Conservation (phyloP, 129 eudicot genomes). For the Pittosporum tobira region DNA sequence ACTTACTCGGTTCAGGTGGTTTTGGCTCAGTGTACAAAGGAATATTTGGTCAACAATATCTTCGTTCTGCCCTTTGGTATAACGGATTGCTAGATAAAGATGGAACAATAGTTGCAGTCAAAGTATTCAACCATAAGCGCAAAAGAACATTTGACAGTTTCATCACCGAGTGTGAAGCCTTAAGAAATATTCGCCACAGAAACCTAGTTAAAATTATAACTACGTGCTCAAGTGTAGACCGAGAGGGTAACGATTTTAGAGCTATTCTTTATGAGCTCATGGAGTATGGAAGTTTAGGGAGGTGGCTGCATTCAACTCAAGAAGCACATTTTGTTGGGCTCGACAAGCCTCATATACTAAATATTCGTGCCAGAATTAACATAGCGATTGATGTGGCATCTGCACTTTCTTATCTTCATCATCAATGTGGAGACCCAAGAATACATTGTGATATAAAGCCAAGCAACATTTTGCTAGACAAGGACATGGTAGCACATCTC, state of each 20-base stretch:
- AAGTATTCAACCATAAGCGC: slow-evolving; percentile 39
- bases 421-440: slow-evolving; percentile 23
- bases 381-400: slow-evolving; percentile 37
- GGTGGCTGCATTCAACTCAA: slow-evolving; percentile 28
- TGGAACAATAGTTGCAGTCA: slow-evolving; percentile 27
- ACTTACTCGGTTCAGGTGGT: slow-evolving; percentile 35
- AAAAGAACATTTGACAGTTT: slow-evolving; percentile 38
- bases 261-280: slow-evolving; percentile 49
- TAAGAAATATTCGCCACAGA: slow-evolving; percentile 33
- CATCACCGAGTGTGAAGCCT: slow-evolving; percentile 31
- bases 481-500: slow-evolving; percentile 42
- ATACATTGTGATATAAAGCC: slow-evolving; percentile 57
- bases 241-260: slow-evolving; percentile 32
- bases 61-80: neutral
- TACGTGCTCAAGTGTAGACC: slow-evolving; percentile 38
- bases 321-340: neutral
- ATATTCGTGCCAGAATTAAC: slow-evolving; percentile 26
- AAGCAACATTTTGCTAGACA: slow-evolving; percentile 46
- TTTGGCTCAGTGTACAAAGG: slow-evolving; percentile 39
- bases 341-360: slow-evolving; percentile 11
- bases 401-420: slow-evolving; percentile 43
- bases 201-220: slow-evolving; percentile 37
- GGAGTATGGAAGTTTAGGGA: slow-evolving; percentile 38
- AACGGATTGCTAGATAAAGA: slow-evolving; percentile 8
- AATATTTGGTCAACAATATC: neutral